Evolutionary conservation across 139 green algal species (phyloP), one percentile per base, ranked within the genome.

Genomic region (Coccomyxa sp.): DNA sequence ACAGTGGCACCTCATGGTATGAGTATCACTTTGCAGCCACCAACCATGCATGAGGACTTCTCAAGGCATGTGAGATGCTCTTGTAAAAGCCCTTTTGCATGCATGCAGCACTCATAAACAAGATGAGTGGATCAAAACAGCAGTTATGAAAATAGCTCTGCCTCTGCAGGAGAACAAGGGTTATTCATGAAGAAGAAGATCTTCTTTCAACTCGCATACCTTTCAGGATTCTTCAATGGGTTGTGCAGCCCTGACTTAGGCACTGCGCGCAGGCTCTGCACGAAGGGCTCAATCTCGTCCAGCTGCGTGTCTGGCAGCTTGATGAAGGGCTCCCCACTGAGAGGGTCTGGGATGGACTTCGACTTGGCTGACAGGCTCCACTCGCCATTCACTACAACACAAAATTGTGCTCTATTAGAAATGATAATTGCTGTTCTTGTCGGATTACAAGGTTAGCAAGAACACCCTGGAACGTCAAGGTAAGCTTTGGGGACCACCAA

Each of bases 171-270:
- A 27, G 9, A 27, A 7, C 4, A 10, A 4, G 66, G 23, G 23
- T 27, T 30, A 10, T 27, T 10, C 25, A 30, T 3, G 21, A 4
- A 27, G 23, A 4, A 27, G 23, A 4, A 27, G 66, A 7, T 30
- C 3, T 75, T 30, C 38, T 51, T 51, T 51, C 3, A 51, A 7
- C 7, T 31, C 7, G 51, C 58, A 13, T 78, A 94, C 92, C 94
- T 88, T 38, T 98, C 93, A 13, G 95, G 95, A 58, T 95, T 94
- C 82, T 98, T 98, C 76, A 97, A 83, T 0, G 96, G 95, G 89
- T 99, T 99, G 90, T 99, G 96, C 81, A 96, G 81, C 11, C 96
- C 96, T 23, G 87, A 90, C 87, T 98, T 98, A 77, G 94, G 92
- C 28, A 93, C 90, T 0, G 86, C 31, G 13, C 86, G 82, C 82